Evolutionary conservation across 2,329 filamentous ascomycete species (phyloP).

Genomic region (Teratosphaeriaceae sp.): DNA sequence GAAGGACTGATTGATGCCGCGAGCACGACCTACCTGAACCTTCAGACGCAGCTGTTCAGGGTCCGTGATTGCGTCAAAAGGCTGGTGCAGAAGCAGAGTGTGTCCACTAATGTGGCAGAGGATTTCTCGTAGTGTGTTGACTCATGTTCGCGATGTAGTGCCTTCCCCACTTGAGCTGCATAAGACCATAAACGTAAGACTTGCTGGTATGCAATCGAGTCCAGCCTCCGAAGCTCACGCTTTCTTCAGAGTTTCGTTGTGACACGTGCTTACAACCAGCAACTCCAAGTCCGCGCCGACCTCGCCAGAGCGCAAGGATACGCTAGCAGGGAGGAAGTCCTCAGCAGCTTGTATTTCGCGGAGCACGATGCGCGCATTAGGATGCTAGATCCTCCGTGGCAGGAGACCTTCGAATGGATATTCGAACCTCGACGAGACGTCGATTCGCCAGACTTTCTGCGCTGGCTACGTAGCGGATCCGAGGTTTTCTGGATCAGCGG

Average conservation of each 20-base stretch:
- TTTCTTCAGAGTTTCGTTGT: not conserved
- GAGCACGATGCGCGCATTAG: not conserved
- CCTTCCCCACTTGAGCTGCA: not conserved
- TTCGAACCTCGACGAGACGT: not conserved
- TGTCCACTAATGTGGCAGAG: not conserved
- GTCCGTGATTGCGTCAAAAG: not conserved
- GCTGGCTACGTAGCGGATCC: not conserved
- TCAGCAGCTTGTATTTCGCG: not conserved
- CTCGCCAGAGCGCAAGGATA: not conserved
- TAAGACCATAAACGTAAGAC: not conserved
- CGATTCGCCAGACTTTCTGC: not conserved
- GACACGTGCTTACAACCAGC: not conserved
- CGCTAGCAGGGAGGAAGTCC: not conserved
- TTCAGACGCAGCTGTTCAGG: not conserved
- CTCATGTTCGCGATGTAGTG: not conserved
- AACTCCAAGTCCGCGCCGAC: not conserved
- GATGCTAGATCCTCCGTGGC: not conserved
- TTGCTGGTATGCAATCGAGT: not conserved
- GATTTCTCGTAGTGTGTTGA: not conserved
- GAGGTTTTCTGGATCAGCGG: conserved; percentile 2
- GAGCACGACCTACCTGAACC: not conserved
- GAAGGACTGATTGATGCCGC: not conserved
- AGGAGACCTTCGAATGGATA: conserved; percentile 1
- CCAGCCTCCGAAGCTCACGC: not conserved
- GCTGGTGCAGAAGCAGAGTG: not conserved